phyloP scores from a whole-genome alignment of 148 eudicot species.

The Heliamphora exappendiculata region DNA sequence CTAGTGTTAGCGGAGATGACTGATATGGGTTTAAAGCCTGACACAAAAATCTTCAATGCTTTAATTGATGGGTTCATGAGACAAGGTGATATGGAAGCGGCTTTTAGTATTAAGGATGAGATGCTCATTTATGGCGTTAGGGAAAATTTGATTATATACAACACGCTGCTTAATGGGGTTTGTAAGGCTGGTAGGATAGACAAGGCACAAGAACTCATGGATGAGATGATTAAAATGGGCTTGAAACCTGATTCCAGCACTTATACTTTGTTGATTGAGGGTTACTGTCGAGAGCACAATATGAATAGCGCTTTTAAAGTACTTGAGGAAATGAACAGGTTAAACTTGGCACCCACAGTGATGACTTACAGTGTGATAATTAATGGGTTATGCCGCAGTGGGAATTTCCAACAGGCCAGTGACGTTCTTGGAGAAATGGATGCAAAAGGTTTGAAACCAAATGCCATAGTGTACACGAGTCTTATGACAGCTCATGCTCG shows the following conservation, averaged over 20 bases:
- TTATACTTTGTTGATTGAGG: conserved; percentile 57
- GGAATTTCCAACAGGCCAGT: conserved; percentile 46
- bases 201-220: conserved; percentile 41
- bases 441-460: conserved; percentile 49
- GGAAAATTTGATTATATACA: conserved; percentile 40
- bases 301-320: conserved; percentile 48
- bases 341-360: conserved; percentile 41
- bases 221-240: conserved; percentile 54
- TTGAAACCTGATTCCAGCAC: conserved; percentile 44
- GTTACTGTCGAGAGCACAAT: conserved; percentile 34
- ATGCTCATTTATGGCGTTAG: conserved; percentile 41
- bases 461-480: conserved; percentile 50
- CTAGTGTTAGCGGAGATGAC: conserved; percentile 50
- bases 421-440: conserved; percentile 39
- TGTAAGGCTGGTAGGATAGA: conserved; percentile 52
- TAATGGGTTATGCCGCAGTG: conserved; percentile 45
- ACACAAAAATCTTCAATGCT: conserved; percentile 39
- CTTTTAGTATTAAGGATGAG: conserved; percentile 48
- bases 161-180: conserved; percentile 49
- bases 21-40: conserved; percentile 34
- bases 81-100: conserved; percentile 52
- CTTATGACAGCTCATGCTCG: conserved; percentile 51
- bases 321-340: conserved; percentile 57
- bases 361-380: conserved; percentile 51
- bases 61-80: conserved; percentile 74